Conservation (phyloP, 306 rosid species). For the Abrus pulchellus region DNA sequence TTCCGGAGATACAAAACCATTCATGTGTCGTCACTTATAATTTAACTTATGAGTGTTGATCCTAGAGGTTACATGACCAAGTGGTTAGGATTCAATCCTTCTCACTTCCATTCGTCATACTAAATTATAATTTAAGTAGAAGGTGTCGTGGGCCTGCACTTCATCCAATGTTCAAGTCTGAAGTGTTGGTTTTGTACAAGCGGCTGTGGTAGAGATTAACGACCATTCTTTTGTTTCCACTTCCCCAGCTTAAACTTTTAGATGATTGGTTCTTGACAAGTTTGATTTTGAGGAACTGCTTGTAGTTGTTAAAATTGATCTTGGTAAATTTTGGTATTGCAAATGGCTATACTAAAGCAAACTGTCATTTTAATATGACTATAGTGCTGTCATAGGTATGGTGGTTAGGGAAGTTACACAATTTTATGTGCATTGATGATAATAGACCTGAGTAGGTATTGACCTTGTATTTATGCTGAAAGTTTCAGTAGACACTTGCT, state of each 20-base stretch:
- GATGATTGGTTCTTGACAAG: constrained; percentile 10
- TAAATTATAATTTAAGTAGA: not conserved
- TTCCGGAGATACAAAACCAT: not conserved
- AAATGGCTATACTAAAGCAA: not conserved
- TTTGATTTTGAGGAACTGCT: not conserved
- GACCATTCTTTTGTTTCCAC: not conserved
- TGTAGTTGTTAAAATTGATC: constrained; percentile 25
- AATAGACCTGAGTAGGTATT: not conserved
- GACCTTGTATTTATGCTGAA: not conserved
- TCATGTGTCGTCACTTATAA: not conserved
- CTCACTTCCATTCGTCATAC: constrained; percentile 12
- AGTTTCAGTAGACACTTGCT: not conserved
- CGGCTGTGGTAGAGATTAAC: not conserved
- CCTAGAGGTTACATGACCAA: constrained; percentile 4
- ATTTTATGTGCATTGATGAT: not conserved
- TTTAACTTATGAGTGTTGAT: not conserved
- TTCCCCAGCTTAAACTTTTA: constrained; percentile 3
- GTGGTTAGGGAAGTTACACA: not conserved
- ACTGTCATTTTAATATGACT: not conserved
- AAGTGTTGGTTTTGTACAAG: not conserved
- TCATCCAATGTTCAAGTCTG: not conserved
- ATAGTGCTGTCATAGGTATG: not conserved
- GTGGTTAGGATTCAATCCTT: not conserved
- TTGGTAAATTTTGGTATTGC: constrained; percentile 3
- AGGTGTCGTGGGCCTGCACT: not conserved